These are phyloP conservation scores for Trichophaea hybrida DNA, from an alignment of 2,329 filamentous ascomycete species.

Conservation along the genomic window DNA sequence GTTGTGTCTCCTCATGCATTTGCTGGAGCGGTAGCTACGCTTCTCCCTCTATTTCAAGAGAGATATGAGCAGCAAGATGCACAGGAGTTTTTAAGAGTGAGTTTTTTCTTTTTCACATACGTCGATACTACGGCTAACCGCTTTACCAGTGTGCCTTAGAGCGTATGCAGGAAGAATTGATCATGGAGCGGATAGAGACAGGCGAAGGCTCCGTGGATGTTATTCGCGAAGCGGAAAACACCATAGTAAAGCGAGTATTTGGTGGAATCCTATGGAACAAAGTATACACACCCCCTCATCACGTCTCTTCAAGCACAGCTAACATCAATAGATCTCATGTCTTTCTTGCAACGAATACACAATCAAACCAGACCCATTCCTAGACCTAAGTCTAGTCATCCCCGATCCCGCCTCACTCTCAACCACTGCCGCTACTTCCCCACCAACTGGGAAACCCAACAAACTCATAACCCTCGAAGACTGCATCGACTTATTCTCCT, in stretches of 20 bases:
- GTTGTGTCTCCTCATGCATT: conserved; percentile 22
- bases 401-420: conserved; percentile 4
- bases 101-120: not conserved
- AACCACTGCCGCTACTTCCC: not conserved
- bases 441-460: conserved; percentile 11
- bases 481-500: conserved; percentile 20
- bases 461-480: conserved; percentile 19
- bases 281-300: conserved; percentile 6
- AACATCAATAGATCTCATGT: conserved; percentile 15
- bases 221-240: conserved; percentile 12
- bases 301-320: not conserved
- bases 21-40: conserved; percentile 16
- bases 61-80: conserved; percentile 22
- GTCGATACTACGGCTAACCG: not conserved
- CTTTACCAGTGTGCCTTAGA: conserved; percentile 19
- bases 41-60: conserved; percentile 21
- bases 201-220: not conserved
- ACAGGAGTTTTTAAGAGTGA: conserved; percentile 22
- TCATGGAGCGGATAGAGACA: conserved; percentile 7
- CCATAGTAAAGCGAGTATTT: conserved; percentile 18
- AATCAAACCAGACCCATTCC: conserved; percentile 20
- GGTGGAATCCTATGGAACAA: conserved; percentile 22
- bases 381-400: conserved; percentile 21
- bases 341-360: conserved; percentile 16
- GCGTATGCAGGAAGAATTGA: conserved; percentile 19